phyloP scores from a whole-genome alignment of 1,284 basidiomycete species.

The Ustilago lituana region DNA sequence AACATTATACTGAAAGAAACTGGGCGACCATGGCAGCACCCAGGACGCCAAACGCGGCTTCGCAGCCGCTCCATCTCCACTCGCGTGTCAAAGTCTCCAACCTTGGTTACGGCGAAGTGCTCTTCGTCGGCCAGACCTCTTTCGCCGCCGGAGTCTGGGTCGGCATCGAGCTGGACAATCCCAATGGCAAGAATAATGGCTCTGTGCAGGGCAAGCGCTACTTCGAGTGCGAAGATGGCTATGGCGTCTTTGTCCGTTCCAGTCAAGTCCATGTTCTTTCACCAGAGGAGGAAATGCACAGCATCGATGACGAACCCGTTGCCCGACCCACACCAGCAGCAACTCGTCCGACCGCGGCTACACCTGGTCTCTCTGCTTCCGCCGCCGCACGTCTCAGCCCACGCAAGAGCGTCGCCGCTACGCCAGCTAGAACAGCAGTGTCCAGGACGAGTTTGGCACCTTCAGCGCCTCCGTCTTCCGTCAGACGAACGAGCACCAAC shows the following conservation, averaged over 20 bases:
- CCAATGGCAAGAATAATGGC: slow-evolving; percentile 94
- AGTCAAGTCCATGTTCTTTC: slow-evolving; percentile 80
- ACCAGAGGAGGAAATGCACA: slow-evolving; percentile 43
- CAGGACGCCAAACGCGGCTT: slow-evolving; percentile 15
- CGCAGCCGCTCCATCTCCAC: slow-evolving; percentile 54
- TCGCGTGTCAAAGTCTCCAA: slow-evolving; percentile 56
- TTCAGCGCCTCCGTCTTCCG: slow-evolving; percentile 17
- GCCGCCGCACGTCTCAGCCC: slow-evolving; percentile 32
- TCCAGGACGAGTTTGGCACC: slow-evolving; percentile 18
- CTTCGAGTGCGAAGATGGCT: slow-evolving; percentile 79
- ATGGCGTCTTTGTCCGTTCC: slow-evolving; percentile 91
- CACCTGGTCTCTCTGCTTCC: slow-evolving; percentile 17
- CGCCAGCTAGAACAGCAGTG: slow-evolving; percentile 25
- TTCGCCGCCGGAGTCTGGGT: slow-evolving; percentile 94
- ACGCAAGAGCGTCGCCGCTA: slow-evolving; percentile 27
- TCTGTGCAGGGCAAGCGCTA: slow-evolving; percentile 83
- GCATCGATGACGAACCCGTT: slow-evolving; percentile 37
- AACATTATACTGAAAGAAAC: too few relatives aligned
- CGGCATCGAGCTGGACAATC: slow-evolving; percentile 81
- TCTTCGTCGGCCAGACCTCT: slow-evolving; percentile 82
- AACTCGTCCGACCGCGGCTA: slow-evolving; percentile 13
- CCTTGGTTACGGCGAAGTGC: slow-evolving; percentile 81
- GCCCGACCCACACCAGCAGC: slow-evolving; percentile 14
- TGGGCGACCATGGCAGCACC: slow-evolving; percentile 14
- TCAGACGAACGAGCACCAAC: slow-evolving; percentile 19